Evolutionary conservation across 2,329 filamentous ascomycete genomes (phyloP).

Genomic region (Neocucurbitaria cava): DNA sequence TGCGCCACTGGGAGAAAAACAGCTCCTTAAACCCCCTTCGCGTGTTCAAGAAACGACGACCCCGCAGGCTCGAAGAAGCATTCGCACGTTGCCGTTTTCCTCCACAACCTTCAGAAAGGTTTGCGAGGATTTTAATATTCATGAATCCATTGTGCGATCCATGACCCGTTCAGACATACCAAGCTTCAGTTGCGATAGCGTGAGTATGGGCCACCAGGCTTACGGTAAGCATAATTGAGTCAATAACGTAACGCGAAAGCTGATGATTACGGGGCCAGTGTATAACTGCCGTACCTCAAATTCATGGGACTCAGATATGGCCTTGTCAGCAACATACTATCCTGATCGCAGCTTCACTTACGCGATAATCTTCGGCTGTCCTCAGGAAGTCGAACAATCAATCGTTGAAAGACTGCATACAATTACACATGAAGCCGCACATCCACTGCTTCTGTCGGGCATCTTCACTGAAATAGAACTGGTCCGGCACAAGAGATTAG

Average conservation of each 20-base stretch:
- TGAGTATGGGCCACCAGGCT: conserved; percentile 12
- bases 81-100: conserved; percentile 17
- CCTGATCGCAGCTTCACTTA: conserved; percentile 11
- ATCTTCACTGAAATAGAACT: conserved; percentile 25
- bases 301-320: conserved; percentile 23
- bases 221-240: conserved; percentile 6
- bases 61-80: neutral
- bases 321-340: conserved; percentile 22
- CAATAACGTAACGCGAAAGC: neutral
- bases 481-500: conserved; percentile 11
- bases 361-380: conserved; percentile 22
- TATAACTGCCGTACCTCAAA: conserved; percentile 27
- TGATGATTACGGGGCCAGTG: conserved; percentile 11
- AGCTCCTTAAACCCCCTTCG: neutral
- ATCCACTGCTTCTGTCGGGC: conserved; percentile 22
- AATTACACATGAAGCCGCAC: conserved; percentile 10
- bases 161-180: conserved; percentile 22
- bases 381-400: conserved; percentile 5
- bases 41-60: neutral
- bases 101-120: conserved; percentile 16
- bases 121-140: conserved; percentile 10
- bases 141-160: conserved; percentile 18
- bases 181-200: conserved; percentile 11
- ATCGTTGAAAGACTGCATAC: conserved; percentile 13
- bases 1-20: conserved; percentile 11